Conservation (phyloP, 345 rosid genomes). For the Gossypium raimondii region DNA sequence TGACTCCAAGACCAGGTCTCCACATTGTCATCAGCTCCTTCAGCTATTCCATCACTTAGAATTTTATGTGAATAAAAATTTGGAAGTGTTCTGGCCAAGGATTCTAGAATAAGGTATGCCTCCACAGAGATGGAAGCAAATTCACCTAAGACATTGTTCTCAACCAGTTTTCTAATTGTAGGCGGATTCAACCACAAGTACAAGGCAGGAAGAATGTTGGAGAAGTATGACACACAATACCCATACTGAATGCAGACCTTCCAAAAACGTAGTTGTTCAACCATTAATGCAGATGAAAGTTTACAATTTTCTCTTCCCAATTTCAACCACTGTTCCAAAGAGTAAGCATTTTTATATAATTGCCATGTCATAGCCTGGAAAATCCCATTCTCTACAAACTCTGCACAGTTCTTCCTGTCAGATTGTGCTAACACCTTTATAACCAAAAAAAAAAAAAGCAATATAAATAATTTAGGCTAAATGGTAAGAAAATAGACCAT, state of each 20-base stretch:
- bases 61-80: conserved; percentile 40
- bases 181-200: conserved; percentile 89
- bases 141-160: conserved; percentile 51
- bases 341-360: conserved; percentile 52
- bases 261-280: conserved; percentile 86
- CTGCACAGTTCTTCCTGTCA: conserved; percentile 50
- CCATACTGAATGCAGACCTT: conserved; percentile 69
- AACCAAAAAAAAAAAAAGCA: conserved; percentile 8
- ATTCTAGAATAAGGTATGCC: conserved; percentile 71
- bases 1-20: conserved; percentile 81
- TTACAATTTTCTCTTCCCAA: conserved; percentile 67
- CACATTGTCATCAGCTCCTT: conserved; percentile 21
- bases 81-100: conserved; percentile 72
- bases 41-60: conserved; percentile 17
- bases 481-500: conserved; percentile 3
- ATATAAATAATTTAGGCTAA: conserved; percentile 13
- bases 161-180: conserved; percentile 51
- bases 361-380: conserved; percentile 63
- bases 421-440: conserved; percentile 69
- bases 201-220: conserved; percentile 70
- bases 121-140: conserved; percentile 64
- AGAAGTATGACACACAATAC: conserved; percentile 54
- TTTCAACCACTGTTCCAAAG: conserved; percentile 68
- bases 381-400: conserved; percentile 47
- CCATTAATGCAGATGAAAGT: conserved; percentile 63